Evolutionary conservation across 805 yeast species (phyloP).

Genomic region (Candida wancherniae): DNA sequence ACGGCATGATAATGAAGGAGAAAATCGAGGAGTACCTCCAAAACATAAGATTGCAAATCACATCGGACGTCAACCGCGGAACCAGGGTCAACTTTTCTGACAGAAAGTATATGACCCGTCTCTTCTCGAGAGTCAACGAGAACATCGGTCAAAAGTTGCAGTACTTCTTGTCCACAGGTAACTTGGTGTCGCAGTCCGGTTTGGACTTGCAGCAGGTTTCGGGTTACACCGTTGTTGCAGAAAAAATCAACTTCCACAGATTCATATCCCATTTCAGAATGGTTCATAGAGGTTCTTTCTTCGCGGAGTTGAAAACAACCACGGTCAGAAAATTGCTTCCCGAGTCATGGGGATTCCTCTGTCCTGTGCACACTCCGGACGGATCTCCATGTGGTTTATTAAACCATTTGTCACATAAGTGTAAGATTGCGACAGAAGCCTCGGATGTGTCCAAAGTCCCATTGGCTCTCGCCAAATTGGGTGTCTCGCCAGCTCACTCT

Average conservation of each 20-base stretch:
- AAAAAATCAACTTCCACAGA: constrained; percentile 94
- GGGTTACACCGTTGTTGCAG: constrained; percentile 98
- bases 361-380: constrained; percentile 99
- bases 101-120: constrained; percentile 74
- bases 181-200: constrained; percentile 94
- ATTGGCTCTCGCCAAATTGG: constrained; percentile 58
- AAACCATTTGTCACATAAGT: constrained; percentile 94
- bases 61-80: constrained; percentile 76
- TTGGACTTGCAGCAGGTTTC: constrained; percentile 96
- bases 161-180: constrained; percentile 94
- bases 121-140: constrained; percentile 76
- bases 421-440: constrained; percentile 74
- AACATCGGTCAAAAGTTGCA: constrained; percentile 93
- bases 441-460: constrained; percentile 74
- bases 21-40: constrained; percentile 90
- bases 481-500: constrained; percentile 76
- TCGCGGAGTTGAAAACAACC: constrained; percentile 95
- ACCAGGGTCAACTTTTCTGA: constrained; percentile 78
- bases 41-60: constrained; percentile 66
- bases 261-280: constrained; percentile 97
- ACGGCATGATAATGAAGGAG: constrained; percentile 95
- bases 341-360: constrained; percentile 97
- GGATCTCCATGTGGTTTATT: constrained; percentile 98
- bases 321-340: constrained; percentile 94
- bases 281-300: constrained; percentile 99